These are phyloP conservation scores for Volvox reticuliferus DNA, from an alignment of 139 green algal genomes.

Conservation along the genomic window DNA sequence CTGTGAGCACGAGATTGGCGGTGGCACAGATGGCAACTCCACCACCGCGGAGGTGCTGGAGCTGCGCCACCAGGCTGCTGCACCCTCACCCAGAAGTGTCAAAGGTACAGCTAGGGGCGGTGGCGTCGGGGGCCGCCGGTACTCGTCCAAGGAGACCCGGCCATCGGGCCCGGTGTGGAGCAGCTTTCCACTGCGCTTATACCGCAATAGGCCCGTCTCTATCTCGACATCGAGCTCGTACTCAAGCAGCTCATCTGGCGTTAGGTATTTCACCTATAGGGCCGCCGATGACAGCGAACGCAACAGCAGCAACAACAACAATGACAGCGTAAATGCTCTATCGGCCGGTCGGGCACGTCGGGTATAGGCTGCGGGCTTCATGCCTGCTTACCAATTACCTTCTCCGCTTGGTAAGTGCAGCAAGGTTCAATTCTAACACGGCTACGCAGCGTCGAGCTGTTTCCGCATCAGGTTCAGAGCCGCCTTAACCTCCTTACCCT, in stretches of 20 bases:
- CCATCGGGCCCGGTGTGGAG: constrained; percentile 62
- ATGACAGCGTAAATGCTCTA: no score
- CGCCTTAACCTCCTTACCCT: constrained; percentile 42
- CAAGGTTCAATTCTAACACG: no score
- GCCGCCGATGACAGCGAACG: no score
- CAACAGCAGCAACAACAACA: no score
- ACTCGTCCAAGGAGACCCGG: constrained; percentile 29
- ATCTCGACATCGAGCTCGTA: constrained; percentile 64
- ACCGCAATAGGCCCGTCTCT: constrained; percentile 52
- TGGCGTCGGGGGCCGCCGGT: constrained; percentile 17
- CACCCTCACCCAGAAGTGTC: constrained; percentile 1
- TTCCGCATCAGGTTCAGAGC: no score
- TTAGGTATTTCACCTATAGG: constrained; percentile 60
- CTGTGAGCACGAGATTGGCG: background rate
- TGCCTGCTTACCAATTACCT: no score
- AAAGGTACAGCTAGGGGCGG: constrained; percentile 29
- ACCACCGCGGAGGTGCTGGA: background rate
- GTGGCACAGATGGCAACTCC: background rate
- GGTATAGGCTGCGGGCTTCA: no score
- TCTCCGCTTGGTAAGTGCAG: no score
- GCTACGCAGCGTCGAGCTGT: no score
- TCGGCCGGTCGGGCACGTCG: background rate
- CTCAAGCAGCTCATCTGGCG: constrained; percentile 52
- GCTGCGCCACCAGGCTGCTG: constrained; percentile 1
- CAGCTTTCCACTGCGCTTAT: constrained; percentile 48